Evolutionary conservation across 257 asterid species (phyloP), one percentile per base, ranked within the genome.

Genomic region (Sherardia arvensis): DNA sequence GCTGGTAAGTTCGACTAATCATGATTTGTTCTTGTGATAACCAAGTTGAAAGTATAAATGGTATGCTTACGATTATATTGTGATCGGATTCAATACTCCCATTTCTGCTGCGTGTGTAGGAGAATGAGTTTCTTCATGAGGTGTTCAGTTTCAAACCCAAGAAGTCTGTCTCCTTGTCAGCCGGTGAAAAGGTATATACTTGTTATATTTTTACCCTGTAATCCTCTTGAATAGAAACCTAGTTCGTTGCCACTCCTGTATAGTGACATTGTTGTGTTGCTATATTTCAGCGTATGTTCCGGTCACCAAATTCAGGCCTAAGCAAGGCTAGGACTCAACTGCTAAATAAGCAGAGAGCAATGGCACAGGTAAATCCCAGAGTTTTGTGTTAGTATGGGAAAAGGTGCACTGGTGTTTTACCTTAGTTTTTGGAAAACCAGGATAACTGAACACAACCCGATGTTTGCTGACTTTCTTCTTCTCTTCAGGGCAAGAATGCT

Each of bases 91-190:
- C 14, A 28, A n/a, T 29, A 9, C 53, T 30, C 26, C 26, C 21
- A 23, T 29, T 11, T 5, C 36, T 56, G 51, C 12, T 62, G 54
- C 69, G 66, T 66, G 53, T 61, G 56, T 74, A 93, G 99, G 95
- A 87, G 72, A 93, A 90, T 77, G 82, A 80, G 11, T 93, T 90
- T 79, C 97, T 93, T 72, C 99, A 89, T 65, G 96, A 87, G 57
- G 90, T 87, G 65, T 85, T 90, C 66, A 88, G 72, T 64, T 93
- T 93, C 72, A 62, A 29, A 1, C 97, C 94, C 53, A 90, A 85
- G 83, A 85, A 79, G 73, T 23, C 34, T 36, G 66, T 57, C 8
- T 69, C 86, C 14, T 32, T 89, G 64, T 74, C 97, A 53, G 78
- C 67, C 51, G 34, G 70, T 23, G 94, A 81, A 69, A 93, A 93